These are phyloP conservation scores for Sherardia arvensis DNA, from an alignment of 257 asterid genomes.

Conservation along the genomic window DNA sequence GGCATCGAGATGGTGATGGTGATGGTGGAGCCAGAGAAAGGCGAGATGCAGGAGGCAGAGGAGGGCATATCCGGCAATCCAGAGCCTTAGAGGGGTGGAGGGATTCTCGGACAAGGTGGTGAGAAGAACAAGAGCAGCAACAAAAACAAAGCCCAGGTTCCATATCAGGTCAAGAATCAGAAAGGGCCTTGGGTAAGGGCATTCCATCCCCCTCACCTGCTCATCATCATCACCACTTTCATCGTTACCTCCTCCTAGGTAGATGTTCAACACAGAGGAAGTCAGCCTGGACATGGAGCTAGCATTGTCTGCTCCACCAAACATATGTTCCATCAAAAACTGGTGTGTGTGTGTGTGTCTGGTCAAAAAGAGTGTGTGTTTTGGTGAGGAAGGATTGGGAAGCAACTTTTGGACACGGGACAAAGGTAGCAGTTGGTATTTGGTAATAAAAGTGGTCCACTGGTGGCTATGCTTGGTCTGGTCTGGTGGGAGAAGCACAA, in stretches of 20 bases:
- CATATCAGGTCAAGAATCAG: constrained; percentile 71
- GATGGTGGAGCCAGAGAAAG: constrained; percentile 51
- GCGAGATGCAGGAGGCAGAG: constrained; percentile 73
- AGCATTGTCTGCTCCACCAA: not conserved
- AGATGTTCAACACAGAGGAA: not conserved
- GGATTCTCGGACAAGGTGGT: constrained; percentile 52
- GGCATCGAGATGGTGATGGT: constrained; percentile 22
- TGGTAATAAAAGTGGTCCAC: not conserved
- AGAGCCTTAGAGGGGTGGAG: constrained; percentile 63
- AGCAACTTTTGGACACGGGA: not conserved
- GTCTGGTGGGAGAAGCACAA: not conserved
- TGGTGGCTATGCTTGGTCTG: not conserved
- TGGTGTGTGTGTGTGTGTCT: not conserved
- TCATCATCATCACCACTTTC: constrained; percentile 11
- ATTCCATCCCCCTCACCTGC: constrained; percentile 3
- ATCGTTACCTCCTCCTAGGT: not conserved
- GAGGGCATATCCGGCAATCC: constrained; percentile 79
- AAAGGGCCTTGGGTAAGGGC: constrained; percentile 56
- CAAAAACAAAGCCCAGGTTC: constrained; percentile 66
- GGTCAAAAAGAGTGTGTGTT: not conserved
- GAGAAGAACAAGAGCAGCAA: constrained; percentile 49
- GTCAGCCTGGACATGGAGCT: constrained; percentile 3
- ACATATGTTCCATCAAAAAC: not conserved
- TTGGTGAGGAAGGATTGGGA: not conserved
- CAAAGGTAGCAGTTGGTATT: not conserved